A percentile compares a stretch with the other conserved stretches of the same genome.
phyloP scores from a whole-genome alignment of 495 filamentous ascomycete genomes.

The Daldinia caldariorum region DNA sequence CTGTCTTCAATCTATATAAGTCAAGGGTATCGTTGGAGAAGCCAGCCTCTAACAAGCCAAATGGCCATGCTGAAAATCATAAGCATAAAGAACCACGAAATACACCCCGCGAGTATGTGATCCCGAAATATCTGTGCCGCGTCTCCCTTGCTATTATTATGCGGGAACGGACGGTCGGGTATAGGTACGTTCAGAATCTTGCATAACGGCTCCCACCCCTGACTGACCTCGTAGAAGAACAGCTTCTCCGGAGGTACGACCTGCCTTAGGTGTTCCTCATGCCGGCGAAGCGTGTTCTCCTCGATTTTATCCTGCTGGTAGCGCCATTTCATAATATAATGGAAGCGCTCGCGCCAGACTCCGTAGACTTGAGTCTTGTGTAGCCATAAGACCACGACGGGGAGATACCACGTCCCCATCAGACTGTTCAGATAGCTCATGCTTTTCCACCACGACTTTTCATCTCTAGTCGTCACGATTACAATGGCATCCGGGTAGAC shows the following conservation, averaged over 20 bases:
- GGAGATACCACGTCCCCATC: slow-evolving; percentile 49
- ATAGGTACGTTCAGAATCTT: slow-evolving; percentile 50
- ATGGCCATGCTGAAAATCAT: slow-evolving; percentile 36
- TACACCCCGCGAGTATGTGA: slow-evolving; percentile 37
- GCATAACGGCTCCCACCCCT: slow-evolving; percentile 57
- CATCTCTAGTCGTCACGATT: slow-evolving; percentile 50
- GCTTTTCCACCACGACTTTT: slow-evolving; percentile 49
- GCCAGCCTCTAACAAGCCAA: slow-evolving; percentile 36
- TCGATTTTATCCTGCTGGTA: slow-evolving; percentile 46
- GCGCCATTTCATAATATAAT: slow-evolving; percentile 45
- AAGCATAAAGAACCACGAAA: slow-evolving; percentile 45
- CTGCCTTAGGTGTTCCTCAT: slow-evolving; percentile 50
- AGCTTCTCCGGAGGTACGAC: slow-evolving; percentile 53
- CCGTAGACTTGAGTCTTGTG: slow-evolving; percentile 46
- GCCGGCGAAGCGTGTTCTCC: slow-evolving; percentile 46
- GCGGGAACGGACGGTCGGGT: slow-evolving; percentile 52
- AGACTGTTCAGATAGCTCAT: slow-evolving; percentile 45
- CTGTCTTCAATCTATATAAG: neutral
- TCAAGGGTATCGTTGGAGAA: slow-evolving; percentile 25
- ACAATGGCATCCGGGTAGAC: slow-evolving; percentile 52
- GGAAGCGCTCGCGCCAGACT: slow-evolving; percentile 45
- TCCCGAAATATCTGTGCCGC: slow-evolving; percentile 43
- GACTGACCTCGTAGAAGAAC: slow-evolving; percentile 56
- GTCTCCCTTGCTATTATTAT: slow-evolving; percentile 48
- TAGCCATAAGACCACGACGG: slow-evolving; percentile 47